phyloP scores from a whole-genome alignment of 352 stramenopile species.

The Globisporangium iwayamae region DNA sequence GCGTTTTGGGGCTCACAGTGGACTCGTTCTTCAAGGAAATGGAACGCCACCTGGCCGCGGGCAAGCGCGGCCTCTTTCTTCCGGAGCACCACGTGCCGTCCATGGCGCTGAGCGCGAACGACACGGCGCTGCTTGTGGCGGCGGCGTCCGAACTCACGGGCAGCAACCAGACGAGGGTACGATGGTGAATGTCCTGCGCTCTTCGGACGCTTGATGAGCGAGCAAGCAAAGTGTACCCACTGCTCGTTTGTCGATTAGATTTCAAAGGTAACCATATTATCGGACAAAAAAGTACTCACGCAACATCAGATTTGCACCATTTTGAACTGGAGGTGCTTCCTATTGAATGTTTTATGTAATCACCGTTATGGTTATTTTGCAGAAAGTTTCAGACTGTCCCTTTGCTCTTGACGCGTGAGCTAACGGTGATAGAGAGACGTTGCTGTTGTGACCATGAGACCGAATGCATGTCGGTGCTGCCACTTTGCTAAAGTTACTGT shows the following conservation, averaged over 20 bases:
- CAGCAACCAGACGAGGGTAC: neutral
- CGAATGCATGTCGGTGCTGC: neutral
- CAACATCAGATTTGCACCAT: neutral
- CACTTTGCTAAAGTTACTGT: neutral
- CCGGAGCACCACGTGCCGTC: slow-evolving; percentile 29
- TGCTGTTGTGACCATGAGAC: neutral
- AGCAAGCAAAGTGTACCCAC: slow-evolving; percentile 2
- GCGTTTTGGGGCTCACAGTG: slow-evolving; percentile 46
- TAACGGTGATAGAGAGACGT: slow-evolving; percentile 2
- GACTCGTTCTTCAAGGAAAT: slow-evolving; percentile 63
- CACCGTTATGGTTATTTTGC: neutral
- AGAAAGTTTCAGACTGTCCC: neutral
- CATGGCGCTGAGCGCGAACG: slow-evolving; percentile 60
- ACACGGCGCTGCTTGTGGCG: slow-evolving; percentile 23
- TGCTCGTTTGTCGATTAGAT: neutral
- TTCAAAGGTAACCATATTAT: neutral
- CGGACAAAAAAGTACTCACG: neutral
- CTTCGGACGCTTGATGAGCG: neutral
- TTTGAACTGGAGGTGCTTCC: too few relatives aligned
- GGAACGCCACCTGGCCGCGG: slow-evolving; percentile 37
- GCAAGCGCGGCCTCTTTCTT: slow-evolving; percentile 48
- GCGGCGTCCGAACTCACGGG: neutral
- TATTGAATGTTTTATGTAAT: too few relatives aligned
- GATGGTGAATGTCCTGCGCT: slow-evolving; percentile 4
- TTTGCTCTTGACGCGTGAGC: neutral